These are phyloP conservation scores for Aegle marmelos DNA, from an alignment of 345 rosid genomes.

Conservation along the genomic window DNA sequence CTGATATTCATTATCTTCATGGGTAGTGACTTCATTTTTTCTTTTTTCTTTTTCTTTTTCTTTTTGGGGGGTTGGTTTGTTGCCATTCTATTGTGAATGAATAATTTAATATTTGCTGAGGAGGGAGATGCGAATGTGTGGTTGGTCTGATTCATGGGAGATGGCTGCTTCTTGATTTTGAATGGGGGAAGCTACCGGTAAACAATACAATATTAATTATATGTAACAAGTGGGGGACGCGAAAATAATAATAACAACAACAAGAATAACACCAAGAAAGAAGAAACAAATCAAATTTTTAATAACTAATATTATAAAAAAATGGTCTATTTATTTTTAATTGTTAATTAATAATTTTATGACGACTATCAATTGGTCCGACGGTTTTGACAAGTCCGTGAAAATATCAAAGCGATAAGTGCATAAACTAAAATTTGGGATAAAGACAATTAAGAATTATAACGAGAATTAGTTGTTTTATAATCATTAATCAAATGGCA, in stretches of 20 bases:
- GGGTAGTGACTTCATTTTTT: no score
- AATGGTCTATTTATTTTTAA: no score
- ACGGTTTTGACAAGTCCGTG: not conserved
- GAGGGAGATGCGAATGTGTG: no score
- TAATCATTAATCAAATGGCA: no score
- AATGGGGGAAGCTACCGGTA: not conserved
- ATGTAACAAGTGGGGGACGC: no score
- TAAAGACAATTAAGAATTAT: no score
- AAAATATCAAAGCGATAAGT: not conserved
- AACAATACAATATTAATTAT: not conserved
- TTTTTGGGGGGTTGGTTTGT: no score
- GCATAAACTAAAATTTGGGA: no score
- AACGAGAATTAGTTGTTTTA: no score
- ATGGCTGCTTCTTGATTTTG: not conserved
- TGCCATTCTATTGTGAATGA: not conserved
- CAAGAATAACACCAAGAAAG: no score
- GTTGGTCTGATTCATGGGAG: slow-evolving; percentile 10
- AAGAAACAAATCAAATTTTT: not conserved
- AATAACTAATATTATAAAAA: not conserved
- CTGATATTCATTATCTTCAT: not conserved
- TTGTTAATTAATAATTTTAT: no score
- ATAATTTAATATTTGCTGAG: not conserved
- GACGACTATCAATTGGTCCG: not conserved
- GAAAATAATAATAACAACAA: no score
- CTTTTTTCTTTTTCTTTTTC: not conserved